Conservation (phyloP, 2,329 filamentous ascomycete genomes). For the Ophiognomonia clavigignenti-juglandacearum region DNA sequence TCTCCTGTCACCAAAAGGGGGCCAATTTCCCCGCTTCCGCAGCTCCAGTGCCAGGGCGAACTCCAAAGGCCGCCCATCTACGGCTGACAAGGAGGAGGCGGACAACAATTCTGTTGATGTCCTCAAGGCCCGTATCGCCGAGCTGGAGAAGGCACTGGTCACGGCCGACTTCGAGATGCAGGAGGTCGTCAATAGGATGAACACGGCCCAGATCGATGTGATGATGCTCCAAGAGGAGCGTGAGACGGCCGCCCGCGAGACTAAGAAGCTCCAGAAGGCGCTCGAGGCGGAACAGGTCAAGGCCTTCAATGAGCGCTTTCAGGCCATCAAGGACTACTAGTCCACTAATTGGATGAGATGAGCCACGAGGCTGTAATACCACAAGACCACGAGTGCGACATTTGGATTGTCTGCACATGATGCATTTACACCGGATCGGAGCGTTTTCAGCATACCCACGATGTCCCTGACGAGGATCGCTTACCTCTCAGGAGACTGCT, state of each 20-base stretch:
- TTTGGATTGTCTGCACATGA: slow-evolving; percentile 6
- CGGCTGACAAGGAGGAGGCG: slow-evolving; percentile 64
- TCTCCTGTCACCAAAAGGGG: slow-evolving; percentile 16
- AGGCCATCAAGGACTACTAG: slow-evolving; percentile 20
- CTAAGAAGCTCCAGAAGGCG: slow-evolving; percentile 62
- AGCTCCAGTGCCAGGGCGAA: slow-evolving; percentile 12
- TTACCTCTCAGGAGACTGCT: neutral
- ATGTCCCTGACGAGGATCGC: neutral
- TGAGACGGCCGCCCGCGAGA: slow-evolving; percentile 69
- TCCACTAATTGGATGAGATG: neutral
- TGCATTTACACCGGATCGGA: slow-evolving; percentile 15
- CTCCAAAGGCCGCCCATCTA: slow-evolving; percentile 25
- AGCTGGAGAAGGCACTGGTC: slow-evolving; percentile 76
- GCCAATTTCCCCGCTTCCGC: slow-evolving; percentile 16
- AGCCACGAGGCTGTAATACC: neutral
- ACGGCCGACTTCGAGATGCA: slow-evolving; percentile 79
- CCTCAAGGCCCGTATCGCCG: slow-evolving; percentile 72
- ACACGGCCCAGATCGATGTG: slow-evolving; percentile 77
- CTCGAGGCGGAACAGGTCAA: slow-evolving; percentile 62
- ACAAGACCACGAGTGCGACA: neutral
- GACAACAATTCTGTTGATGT: slow-evolving; percentile 70
- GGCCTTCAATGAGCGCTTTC: slow-evolving; percentile 38
- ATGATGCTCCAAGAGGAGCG: slow-evolving; percentile 70
- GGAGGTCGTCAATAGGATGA: slow-evolving; percentile 78
- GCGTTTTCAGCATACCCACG: slow-evolving; percentile 5